Evolutionary conservation across 139 green algal genomes (phyloP).

Genomic region (Chlorella sp.): DNA sequence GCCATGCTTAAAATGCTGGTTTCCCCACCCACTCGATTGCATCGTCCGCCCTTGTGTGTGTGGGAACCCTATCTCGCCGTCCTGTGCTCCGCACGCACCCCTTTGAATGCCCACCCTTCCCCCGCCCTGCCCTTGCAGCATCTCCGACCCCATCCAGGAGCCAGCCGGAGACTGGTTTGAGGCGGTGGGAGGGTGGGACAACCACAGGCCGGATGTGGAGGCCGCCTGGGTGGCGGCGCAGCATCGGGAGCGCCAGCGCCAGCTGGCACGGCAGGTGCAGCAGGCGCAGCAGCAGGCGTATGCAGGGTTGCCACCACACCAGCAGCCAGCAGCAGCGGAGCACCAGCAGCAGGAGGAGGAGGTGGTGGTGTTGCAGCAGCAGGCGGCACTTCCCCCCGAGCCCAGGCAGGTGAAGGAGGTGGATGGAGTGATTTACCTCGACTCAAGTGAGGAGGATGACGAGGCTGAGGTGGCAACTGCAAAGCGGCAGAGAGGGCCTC

Average conservation of each 20-base stretch:
- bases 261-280: not conserved
- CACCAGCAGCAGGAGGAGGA: not conserved
- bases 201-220: not conserved
- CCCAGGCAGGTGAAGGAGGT: not conserved
- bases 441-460: slow-evolving; percentile 10
- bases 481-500: not conserved
- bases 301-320: too few relatives aligned
- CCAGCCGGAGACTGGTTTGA: slow-evolving; percentile 35
- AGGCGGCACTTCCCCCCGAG: not conserved
- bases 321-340: not conserved
- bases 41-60: too few relatives aligned
- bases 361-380: not conserved
- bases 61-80: too few relatives aligned
- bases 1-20: too few relatives aligned
- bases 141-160: not conserved
- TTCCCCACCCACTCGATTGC: too few relatives aligned
- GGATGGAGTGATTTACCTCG: not conserved
- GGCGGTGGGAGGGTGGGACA: slow-evolving; percentile 28
- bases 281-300: not conserved
- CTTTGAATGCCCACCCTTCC: too few relatives aligned
- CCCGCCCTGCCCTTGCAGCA: not conserved
- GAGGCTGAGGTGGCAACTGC: not conserved
- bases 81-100: too few relatives aligned
- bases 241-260: slow-evolving; percentile 9
- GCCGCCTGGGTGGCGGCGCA: not conserved